Conservation (phyloP, 208 protist species). For the Naegleria lovaniensis region DNA sequence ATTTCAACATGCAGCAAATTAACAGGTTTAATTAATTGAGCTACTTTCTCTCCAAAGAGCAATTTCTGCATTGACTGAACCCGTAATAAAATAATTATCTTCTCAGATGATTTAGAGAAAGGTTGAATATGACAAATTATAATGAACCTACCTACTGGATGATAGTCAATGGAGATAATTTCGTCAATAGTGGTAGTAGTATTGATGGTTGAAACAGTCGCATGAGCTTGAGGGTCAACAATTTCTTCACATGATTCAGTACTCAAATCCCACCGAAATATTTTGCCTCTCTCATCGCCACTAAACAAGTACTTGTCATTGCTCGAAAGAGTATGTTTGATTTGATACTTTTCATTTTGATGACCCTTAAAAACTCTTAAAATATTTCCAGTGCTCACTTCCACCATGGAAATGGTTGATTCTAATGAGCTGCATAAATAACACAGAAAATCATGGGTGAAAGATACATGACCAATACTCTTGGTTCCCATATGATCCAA, state of each 20-base stretch:
- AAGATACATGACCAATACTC: background rate
- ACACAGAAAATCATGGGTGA: background rate
- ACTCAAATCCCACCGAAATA: background rate
- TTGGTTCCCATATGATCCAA: background rate
- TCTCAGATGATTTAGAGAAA: too few species aligned
- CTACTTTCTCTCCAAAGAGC: background rate
- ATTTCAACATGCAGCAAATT: constrained; percentile 2
- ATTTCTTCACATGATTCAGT: background rate
- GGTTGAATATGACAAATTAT: too few species aligned
- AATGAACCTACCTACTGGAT: background rate
- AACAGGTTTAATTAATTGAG: background rate
- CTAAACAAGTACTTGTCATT: background rate
- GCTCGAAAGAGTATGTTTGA: background rate
- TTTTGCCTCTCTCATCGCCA: background rate
- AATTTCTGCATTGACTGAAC: background rate
- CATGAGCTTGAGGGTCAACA: background rate
- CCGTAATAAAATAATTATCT: background rate
- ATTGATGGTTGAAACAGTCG: background rate
- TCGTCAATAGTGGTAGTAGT: too few species aligned
- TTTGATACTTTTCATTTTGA: background rate
- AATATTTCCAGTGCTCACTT: background rate
- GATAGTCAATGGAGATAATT: background rate
- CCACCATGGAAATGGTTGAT: background rate
- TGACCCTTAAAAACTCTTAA: background rate
- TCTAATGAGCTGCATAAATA: background rate